Conservation (phyloP, 2,329 filamentous ascomycete species). For the Nannizziopsis arthrosporioides region DNA sequence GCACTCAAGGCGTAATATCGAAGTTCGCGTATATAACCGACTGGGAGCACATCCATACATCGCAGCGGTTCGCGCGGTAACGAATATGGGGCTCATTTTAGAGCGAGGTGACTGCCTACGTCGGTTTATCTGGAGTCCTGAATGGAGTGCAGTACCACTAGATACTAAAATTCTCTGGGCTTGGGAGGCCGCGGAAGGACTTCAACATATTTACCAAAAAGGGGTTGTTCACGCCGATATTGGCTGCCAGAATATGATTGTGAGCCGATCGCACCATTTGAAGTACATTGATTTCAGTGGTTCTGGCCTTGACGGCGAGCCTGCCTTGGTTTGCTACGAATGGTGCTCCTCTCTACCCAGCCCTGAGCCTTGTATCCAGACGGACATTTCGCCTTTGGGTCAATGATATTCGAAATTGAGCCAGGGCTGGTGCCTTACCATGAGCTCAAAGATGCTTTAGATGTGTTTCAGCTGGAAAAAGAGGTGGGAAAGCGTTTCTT, state of each 20-base stretch:
- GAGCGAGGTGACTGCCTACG: too few relatives aligned
- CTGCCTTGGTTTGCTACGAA: constrained; percentile 15
- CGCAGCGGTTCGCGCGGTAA: not conserved
- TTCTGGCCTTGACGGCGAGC: constrained; percentile 15
- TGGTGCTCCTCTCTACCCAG: constrained; percentile 14
- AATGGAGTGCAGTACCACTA: not conserved
- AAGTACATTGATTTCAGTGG: constrained; percentile 17
- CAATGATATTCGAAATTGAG: constrained; percentile 16
- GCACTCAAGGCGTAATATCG: not conserved
- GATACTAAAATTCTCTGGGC: constrained; percentile 10
- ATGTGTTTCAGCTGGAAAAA: too few relatives aligned
- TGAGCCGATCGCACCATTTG: constrained; percentile 13
- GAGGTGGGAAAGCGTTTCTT: too few relatives aligned
- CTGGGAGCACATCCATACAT: not conserved
- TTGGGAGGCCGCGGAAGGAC: constrained; percentile 13
- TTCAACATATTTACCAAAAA: constrained; percentile 14
- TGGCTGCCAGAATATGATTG: constrained; percentile 15
- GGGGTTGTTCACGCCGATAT: constrained; percentile 15
- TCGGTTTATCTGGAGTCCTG: too few relatives aligned
- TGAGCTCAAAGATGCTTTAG: too few relatives aligned
- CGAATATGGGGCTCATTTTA: not conserved
- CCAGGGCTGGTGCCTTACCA: constrained; percentile 10
- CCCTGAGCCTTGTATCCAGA: constrained; percentile 9
- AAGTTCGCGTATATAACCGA: not conserved
- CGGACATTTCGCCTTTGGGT: constrained; percentile 18